Percentiles rank a stretch among this genome's conserved stretches.
Evolutionary conservation across 1,139 yeast species (phyloP).

Genomic region (Candida gigantensis): DNA sequence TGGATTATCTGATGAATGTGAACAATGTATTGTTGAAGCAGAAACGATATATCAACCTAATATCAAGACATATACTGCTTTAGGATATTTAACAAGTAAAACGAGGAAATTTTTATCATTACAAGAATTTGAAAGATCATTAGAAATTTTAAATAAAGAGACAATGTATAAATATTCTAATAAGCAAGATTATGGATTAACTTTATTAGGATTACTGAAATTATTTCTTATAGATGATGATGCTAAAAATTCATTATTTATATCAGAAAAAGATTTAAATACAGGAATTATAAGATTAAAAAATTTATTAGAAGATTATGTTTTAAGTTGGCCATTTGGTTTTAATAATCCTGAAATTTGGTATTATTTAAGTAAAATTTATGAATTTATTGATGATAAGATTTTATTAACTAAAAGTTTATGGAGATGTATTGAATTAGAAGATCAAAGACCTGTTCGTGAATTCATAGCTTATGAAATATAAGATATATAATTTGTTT

Average conservation of each 20-base stretch:
- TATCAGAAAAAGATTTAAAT: slow-evolving; percentile 52
- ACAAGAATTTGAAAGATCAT: slow-evolving; percentile 67
- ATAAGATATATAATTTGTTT: background rate
- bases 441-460: slow-evolving; percentile 68
- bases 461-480: slow-evolving; percentile 19
- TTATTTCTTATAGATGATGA: slow-evolving; percentile 51
- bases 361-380: slow-evolving; percentile 67
- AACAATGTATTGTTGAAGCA: slow-evolving; percentile 75
- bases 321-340: slow-evolving; percentile 53
- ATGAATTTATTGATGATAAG: slow-evolving; percentile 62
- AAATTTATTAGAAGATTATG: slow-evolving; percentile 55
- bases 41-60: slow-evolving; percentile 53
- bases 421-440: slow-evolving; percentile 69
- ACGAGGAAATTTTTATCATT: slow-evolving; percentile 51
- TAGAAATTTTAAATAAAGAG: slow-evolving; percentile 40
- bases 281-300: slow-evolving; percentile 70
- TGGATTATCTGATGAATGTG: slow-evolving; percentile 60
- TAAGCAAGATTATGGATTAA: slow-evolving; percentile 48
- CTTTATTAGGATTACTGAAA: slow-evolving; percentile 67
- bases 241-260: slow-evolving; percentile 34
- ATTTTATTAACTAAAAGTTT: slow-evolving; percentile 53
- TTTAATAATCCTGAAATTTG: slow-evolving; percentile 67
- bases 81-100: slow-evolving; percentile 52
- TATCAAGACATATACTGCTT: slow-evolving; percentile 52
- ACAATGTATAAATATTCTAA: slow-evolving; percentile 17